Percentiles rank a stretch among this genome's conserved stretches.
Conservation (phyloP, 805 yeast species). For the Metschnikowia reukaufii region DNA sequence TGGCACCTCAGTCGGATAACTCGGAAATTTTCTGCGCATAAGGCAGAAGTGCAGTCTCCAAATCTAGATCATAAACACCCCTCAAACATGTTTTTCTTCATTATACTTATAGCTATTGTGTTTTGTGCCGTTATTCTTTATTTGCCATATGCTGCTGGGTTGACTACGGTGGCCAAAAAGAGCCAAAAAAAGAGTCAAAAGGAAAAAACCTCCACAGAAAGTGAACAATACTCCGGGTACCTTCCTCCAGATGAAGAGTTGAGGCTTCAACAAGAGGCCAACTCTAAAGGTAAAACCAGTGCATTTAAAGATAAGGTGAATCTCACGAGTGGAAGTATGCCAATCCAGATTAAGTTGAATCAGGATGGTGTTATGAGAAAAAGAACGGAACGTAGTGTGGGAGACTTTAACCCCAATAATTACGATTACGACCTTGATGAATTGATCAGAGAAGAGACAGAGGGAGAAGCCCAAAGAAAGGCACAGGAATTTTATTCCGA, state of each 20-base stretch:
- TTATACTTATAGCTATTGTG: slow-evolving; percentile 41
- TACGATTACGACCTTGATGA: slow-evolving; percentile 47
- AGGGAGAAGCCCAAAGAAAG: slow-evolving; percentile 19
- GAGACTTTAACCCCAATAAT: slow-evolving; percentile 40
- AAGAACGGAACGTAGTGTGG: slow-evolving; percentile 35
- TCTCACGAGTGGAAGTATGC: slow-evolving; percentile 38
- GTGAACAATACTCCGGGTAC: slow-evolving; percentile 30
- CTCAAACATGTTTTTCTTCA: slow-evolving; percentile 35
- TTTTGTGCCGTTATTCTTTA: slow-evolving; percentile 40
- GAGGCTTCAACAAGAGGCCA: slow-evolving; percentile 14
- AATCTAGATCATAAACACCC: background rate
- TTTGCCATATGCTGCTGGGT: slow-evolving; percentile 52
- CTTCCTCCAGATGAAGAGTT: slow-evolving; percentile 41
- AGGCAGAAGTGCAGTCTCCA: background rate
- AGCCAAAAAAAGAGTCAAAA: slow-evolving; percentile 14
- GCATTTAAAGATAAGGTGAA: slow-evolving; percentile 31
- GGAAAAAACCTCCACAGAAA: slow-evolving; percentile 5
- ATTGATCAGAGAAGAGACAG: slow-evolving; percentile 38
- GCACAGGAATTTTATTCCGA: slow-evolving; percentile 13
- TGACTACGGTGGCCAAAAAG: slow-evolving; percentile 43
- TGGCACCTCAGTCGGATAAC: no score
- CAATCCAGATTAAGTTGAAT: slow-evolving; percentile 34
- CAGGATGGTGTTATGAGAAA: slow-evolving; percentile 26
- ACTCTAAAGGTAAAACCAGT: slow-evolving; percentile 15
- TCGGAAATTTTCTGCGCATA: slow-evolving; percentile 2